Conservation (phyloP, 2,329 filamentous ascomycete genomes). For the Xylariaceae sp. region DNA sequence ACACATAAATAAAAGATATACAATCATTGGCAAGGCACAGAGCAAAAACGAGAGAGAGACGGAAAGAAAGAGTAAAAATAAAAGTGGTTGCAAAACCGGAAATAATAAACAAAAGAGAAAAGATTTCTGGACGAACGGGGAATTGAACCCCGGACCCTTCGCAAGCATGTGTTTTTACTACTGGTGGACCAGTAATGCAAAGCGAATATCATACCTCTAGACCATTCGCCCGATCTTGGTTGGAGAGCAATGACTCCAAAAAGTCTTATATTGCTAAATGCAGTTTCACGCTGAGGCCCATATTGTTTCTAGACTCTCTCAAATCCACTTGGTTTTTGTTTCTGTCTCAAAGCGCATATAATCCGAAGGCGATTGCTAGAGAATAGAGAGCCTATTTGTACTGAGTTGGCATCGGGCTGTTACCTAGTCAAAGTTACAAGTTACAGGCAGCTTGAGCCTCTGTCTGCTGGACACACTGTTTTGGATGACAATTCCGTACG, state of each 20-base stretch:
- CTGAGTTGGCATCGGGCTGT: too few relatives aligned
- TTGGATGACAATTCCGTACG: too few relatives aligned
- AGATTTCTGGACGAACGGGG: conserved; percentile 16
- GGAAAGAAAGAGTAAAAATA: not conserved
- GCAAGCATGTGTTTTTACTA: conserved; percentile 4
- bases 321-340: too few relatives aligned
- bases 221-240: conserved; percentile 13
- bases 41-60: not conserved
- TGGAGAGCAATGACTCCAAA: not conserved
- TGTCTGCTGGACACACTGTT: too few relatives aligned
- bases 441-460: too few relatives aligned
- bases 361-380: too few relatives aligned
- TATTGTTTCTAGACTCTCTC: too few relatives aligned
- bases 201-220: conserved; percentile 21
- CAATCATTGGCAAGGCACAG: not conserved
- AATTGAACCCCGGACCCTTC: conserved; percentile 22
- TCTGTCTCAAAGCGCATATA: too few relatives aligned
- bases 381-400: too few relatives aligned
- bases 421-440: too few relatives aligned
- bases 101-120: not conserved
- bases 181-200: conserved; percentile 6
- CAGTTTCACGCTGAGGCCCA: too few relatives aligned
- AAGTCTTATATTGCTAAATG: not conserved
- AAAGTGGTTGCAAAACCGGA: not conserved
- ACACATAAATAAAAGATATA: too few relatives aligned